phyloP scores from a whole-genome alignment of 1,284 basidiomycete species.

The Ustilago nuda region DNA sequence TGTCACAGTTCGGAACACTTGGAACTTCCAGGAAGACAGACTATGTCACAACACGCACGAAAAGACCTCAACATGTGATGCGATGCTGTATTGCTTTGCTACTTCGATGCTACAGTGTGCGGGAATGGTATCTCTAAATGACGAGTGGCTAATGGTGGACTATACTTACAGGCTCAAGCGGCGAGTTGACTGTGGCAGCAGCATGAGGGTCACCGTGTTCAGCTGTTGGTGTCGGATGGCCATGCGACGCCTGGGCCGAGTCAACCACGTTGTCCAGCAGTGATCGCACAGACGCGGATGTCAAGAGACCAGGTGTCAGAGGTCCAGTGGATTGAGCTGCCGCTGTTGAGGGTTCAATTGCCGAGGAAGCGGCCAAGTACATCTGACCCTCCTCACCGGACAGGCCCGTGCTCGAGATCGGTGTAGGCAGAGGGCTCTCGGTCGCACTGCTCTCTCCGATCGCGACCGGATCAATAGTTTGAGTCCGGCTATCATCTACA shows the following conservation, averaged over 20 bases:
- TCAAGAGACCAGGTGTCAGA: conserved; percentile 28
- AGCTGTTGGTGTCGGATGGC: conserved; percentile 31
- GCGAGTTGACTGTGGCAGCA: conserved; percentile 1
- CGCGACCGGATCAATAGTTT: neutral
- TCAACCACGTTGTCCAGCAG: conserved; percentile 38
- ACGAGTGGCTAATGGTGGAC: neutral
- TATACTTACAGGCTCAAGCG: conserved; percentile 1
- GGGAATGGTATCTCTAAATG: neutral
- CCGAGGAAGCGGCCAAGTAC: conserved; percentile 35
- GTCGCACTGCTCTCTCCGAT: neutral
- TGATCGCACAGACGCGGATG: conserved; percentile 30
- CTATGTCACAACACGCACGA: neutral
- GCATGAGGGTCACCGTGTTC: conserved; percentile 17
- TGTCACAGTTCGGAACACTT: too few species aligned
- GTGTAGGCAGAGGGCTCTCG: neutral
- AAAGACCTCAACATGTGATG: neutral
- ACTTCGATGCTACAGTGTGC: conserved; percentile 5
- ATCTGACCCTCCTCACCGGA: conserved; percentile 31
- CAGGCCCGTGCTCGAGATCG: conserved; percentile 22
- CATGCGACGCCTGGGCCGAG: conserved; percentile 44
- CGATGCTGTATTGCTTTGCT: conserved; percentile 6
- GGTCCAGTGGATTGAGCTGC: conserved; percentile 18
- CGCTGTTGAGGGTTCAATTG: conserved; percentile 19
- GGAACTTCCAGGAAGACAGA: neutral
- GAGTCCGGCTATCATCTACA: neutral